Conservation (phyloP, 129 eudicot genomes). For the Centella asiatica region DNA sequence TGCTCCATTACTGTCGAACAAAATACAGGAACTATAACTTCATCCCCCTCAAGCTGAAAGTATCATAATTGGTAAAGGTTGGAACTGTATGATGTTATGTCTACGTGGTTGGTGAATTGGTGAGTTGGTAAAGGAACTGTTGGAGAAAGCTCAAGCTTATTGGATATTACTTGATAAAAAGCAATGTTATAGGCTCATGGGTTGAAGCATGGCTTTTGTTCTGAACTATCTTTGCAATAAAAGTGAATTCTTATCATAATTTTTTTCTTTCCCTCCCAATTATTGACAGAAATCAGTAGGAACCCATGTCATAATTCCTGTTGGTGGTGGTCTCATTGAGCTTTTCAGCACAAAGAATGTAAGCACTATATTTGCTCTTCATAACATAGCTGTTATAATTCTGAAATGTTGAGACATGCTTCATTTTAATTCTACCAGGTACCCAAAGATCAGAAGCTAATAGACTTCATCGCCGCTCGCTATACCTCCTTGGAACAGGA, state of each 20-base stretch:
- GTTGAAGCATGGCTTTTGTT: neutral
- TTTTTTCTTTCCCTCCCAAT: neutral
- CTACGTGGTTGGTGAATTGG: no score
- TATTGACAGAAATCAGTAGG: slow-evolving; percentile 41
- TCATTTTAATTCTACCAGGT: slow-evolving; percentile 33
- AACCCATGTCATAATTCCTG: slow-evolving; percentile 77
- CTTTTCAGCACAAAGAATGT: slow-evolving; percentile 54
- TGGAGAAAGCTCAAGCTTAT: no score
- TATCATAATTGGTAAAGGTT: no score
- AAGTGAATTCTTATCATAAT: no score
- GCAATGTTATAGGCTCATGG: neutral
- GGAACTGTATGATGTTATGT: no score
- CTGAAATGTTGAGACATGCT: neutral
- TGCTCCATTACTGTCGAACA: no score
- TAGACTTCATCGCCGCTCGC: slow-evolving; percentile 37
- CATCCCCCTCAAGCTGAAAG: no score
- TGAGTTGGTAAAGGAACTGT: no score
- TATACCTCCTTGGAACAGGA: slow-evolving; percentile 31
- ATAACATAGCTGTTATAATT: neutral
- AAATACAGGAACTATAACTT: no score
- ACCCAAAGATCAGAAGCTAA: slow-evolving; percentile 43
- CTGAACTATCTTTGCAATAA: neutral
- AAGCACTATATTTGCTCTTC: slow-evolving; percentile 16
- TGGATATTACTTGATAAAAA: no score
- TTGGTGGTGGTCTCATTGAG: slow-evolving; percentile 61